Percentiles rank a stretch among this genome's conserved stretches.
phyloP scores from a whole-genome alignment of 2,329 filamentous ascomycete genomes.

The Calonectria hongkongensis region DNA sequence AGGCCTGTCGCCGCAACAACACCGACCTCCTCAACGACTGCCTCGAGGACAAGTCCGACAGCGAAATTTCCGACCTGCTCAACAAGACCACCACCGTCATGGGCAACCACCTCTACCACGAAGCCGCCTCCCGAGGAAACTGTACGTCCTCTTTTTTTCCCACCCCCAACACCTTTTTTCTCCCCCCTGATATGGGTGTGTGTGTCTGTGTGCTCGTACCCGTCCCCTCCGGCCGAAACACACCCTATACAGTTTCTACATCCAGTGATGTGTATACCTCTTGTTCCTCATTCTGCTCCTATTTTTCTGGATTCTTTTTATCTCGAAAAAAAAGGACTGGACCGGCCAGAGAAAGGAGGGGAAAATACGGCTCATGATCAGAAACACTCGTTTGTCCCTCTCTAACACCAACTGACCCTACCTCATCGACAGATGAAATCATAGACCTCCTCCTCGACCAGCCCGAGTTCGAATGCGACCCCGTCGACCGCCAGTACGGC shows the following conservation, averaged over 20 bases:
- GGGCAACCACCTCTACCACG: constrained; percentile 92
- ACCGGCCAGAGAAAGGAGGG: no score
- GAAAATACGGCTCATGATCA: neutral
- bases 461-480: constrained; percentile 89
- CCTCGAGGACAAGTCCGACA: constrained; percentile 76
- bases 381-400: neutral
- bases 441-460: constrained; percentile 90
- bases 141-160: constrained; percentile 74
- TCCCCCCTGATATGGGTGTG: no score
- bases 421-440: constrained; percentile 77
- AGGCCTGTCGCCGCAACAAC: constrained; percentile 96
- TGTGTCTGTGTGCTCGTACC: no score
- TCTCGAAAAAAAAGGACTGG: neutral
- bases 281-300: no score
- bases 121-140: constrained; percentile 89
- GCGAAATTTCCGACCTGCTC: constrained; percentile 84
- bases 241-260: neutral
- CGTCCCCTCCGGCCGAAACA: neutral
- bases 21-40: constrained; percentile 87
- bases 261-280: no score
- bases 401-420: constrained; percentile 16
- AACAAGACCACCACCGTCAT: constrained; percentile 91
- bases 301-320: no score
- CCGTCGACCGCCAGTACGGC: constrained; percentile 80
- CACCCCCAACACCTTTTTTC: no score